phyloP scores from a whole-genome alignment of 148 eudicot genomes.

The Amaranthus cruentus region DNA sequence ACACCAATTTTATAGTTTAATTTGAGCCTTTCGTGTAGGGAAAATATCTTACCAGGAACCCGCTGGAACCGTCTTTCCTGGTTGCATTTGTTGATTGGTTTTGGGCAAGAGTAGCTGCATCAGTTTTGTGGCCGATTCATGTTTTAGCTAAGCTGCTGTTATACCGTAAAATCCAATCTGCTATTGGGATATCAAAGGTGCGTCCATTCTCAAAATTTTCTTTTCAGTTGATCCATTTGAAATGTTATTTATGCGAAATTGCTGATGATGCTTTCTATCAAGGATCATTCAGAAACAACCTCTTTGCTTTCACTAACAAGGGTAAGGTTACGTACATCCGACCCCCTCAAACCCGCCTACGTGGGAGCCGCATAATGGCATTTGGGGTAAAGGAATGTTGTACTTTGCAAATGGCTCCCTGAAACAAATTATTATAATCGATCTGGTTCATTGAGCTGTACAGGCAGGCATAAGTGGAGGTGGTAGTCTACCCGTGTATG shows the following conservation, averaged over 20 bases:
- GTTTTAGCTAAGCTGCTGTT: slow-evolving; percentile 61
- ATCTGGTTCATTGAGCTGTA: slow-evolving; percentile 18
- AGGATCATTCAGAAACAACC: too few species aligned
- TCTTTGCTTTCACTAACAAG: too few species aligned
- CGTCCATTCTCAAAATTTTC: slow-evolving; percentile 4
- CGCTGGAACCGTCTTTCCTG: slow-evolving; percentile 43
- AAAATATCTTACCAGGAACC: slow-evolving; percentile 54
- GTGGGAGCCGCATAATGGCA: too few species aligned
- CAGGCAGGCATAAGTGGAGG: slow-evolving; percentile 98
- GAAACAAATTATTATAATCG: not conserved
- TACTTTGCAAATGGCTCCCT: not conserved
- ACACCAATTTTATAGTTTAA: not conserved
- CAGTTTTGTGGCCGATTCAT: slow-evolving; percentile 75
- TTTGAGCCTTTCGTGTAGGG: slow-evolving; percentile 49
- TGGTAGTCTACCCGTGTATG: slow-evolving; percentile 77
- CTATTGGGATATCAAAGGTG: slow-evolving; percentile 91
- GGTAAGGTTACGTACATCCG: too few species aligned
- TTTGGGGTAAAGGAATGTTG: not conserved
- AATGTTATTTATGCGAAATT: not conserved
- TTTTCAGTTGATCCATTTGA: not conserved
- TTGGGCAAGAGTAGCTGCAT: slow-evolving; percentile 67
- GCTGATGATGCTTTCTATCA: too few species aligned
- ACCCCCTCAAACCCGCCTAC: too few species aligned
- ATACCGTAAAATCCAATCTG: slow-evolving; percentile 72
- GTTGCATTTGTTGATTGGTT: slow-evolving; percentile 58